Base-by-base conservation (phyloP, 2,329 filamentous ascomycete species). In the Cladosporium sp. region DNA sequence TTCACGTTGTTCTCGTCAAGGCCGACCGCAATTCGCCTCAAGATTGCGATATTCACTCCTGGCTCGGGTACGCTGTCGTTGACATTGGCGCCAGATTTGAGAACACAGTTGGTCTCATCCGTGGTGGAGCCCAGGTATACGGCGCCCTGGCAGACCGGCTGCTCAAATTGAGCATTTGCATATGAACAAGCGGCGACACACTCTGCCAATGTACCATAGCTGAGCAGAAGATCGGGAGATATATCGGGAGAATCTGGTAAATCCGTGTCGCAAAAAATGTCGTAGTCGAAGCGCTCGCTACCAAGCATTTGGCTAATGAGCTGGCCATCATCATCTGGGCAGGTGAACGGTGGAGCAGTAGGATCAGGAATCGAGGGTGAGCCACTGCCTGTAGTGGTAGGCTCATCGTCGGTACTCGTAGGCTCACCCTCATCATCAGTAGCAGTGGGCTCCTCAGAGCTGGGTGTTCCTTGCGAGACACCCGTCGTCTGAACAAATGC, bases 171-270 rank as follows among this genome's bases (percentile, higher is more conserved):
- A 30, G 54, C 52, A 49, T 67, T 58, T n/a, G 58, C 60, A 8
- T 55, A 39, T 7, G 64, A 65, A 48, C 65, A 67, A 42, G 65
- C 63, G 16, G 60, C 62, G 12, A 60, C 58, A 50, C 65, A 67
- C 33, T 67, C 57, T 7, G 56, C 56, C 51, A 63, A 63, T 18
- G 55, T 61, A 39, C 48, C 52, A 49, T 65, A 66, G 12, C 52
- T 56, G 8, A 61, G 56, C 16, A 51, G n/a, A 3, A 55, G 49
- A 16, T 52, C 51, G 43, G 61, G 58, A 20, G 60, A 57, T 19
- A 61, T 57, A 13, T 55, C 42, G 19, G 62, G 59, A 7, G 57
- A 54, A 15, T 40, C 38, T 18, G 42, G 42, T n/a, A 67, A 54
- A 19, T 63, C 59, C n/a, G 58, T 62, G 36, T 62, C 60, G 46